phyloP scores from a whole-genome alignment of 148 eudicot genomes.

The Cornus florida region DNA sequence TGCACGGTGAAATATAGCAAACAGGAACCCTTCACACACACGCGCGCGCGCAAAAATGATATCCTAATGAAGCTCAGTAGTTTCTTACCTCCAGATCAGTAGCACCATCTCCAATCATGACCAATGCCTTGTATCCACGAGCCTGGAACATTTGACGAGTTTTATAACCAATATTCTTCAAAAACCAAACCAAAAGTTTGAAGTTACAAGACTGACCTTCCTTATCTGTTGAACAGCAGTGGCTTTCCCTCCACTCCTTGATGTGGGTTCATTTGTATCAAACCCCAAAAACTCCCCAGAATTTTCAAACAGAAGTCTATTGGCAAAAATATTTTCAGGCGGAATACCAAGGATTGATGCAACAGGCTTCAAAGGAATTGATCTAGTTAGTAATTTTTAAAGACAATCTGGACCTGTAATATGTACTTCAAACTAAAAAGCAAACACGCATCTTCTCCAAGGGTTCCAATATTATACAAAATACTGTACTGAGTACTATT shows the following conservation, averaged over 20 bases:
- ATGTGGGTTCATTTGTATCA: slow-evolving; percentile 84
- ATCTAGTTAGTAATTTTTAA: slow-evolving; percentile 10
- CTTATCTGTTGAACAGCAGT: slow-evolving; percentile 82
- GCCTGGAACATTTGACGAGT: slow-evolving; percentile 41
- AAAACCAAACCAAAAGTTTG: background rate
- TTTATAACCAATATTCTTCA: slow-evolving; percentile 7
- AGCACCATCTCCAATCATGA: slow-evolving; percentile 98
- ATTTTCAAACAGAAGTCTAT: slow-evolving; percentile 68
- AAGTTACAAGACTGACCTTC: slow-evolving; percentile 47
- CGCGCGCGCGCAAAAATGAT: background rate
- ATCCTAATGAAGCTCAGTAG: background rate
- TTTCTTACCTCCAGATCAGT: slow-evolving; percentile 93
- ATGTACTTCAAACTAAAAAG: background rate
- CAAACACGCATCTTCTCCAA: background rate
- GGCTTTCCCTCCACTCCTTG: slow-evolving; percentile 96
- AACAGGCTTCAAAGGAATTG: slow-evolving; percentile 61
- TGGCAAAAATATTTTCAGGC: slow-evolving; percentile 73
- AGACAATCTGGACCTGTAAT: slow-evolving; percentile 4
- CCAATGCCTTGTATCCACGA: slow-evolving; percentile 68
- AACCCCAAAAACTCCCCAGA: slow-evolving; percentile 79
- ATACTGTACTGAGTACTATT: background rate
- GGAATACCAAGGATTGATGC: slow-evolving; percentile 88
- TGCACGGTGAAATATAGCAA: background rate
- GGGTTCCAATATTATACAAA: background rate
- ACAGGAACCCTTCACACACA: background rate